Evolutionary conservation across 2,329 filamentous ascomycete genomes (phyloP).

Genomic region (Aspergillus versicolor): DNA sequence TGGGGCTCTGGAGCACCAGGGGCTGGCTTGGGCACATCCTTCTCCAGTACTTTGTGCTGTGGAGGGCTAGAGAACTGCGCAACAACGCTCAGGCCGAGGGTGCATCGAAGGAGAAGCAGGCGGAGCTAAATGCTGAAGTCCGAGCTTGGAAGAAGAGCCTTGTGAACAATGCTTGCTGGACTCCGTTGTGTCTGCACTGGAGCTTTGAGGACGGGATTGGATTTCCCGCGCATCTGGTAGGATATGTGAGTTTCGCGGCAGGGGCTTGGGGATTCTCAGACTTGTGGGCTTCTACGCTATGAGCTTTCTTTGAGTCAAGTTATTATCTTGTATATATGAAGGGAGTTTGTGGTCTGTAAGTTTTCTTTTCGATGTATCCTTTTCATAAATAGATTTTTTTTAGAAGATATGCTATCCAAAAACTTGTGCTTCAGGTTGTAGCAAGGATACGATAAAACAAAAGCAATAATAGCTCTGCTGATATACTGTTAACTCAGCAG

Average conservation of each 20-base stretch:
- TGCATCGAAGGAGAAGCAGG: constrained; percentile 30
- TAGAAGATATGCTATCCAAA: background rate
- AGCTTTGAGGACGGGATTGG: constrained; percentile 64
- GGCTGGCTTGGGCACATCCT: constrained; percentile 79
- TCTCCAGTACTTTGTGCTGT: constrained; percentile 70
- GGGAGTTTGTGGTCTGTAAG: constrained; percentile 1
- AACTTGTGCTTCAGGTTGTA: background rate
- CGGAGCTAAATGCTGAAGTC: constrained; percentile 45
- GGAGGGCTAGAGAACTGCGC: constrained; percentile 43
- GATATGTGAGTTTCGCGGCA: constrained; percentile 56
- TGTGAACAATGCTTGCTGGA: constrained; percentile 70
- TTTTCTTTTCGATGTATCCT: background rate
- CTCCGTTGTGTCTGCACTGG: constrained; percentile 83
- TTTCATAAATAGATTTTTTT: background rate
- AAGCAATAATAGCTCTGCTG: background rate
- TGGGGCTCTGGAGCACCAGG: constrained; percentile 71
- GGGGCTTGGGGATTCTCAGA: constrained; percentile 46
- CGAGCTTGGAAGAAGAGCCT: constrained; percentile 60
- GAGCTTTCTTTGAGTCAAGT: background rate
- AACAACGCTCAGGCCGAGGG: constrained; percentile 27
- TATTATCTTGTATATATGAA: constrained; percentile 1
- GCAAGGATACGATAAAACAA: background rate
- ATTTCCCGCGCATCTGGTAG: constrained; percentile 59
- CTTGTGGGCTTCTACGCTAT: constrained; percentile 45
- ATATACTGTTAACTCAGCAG: background rate